Percentiles rank a stretch among this genome's conserved stretches.
These are phyloP conservation scores for Circinella minor DNA, from an alignment of 371 early-diverging fungal genomes.

Conservation along the genomic window DNA sequence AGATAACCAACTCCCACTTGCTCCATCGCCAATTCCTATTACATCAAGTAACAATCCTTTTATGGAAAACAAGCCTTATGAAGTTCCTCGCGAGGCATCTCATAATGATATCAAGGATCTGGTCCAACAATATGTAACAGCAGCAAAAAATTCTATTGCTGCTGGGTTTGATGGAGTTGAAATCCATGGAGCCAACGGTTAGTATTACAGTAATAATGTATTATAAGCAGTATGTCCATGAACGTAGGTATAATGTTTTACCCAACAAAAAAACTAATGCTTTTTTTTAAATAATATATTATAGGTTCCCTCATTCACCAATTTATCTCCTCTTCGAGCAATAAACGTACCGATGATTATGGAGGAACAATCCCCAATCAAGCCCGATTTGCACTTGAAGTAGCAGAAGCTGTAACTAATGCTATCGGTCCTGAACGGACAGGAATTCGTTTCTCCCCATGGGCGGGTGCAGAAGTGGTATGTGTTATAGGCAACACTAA, in stretches of 20 bases:
- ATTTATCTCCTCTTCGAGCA: slow-evolving; percentile 25
- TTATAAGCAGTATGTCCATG: no score
- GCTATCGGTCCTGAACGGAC: slow-evolving; percentile 20
- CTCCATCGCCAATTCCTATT: slow-evolving; percentile 27
- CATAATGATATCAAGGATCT: slow-evolving; percentile 44
- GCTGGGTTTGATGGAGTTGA: slow-evolving; percentile 74
- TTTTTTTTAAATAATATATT: no score
- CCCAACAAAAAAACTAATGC: no score
- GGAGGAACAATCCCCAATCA: slow-evolving; percentile 60
- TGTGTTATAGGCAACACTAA: no score
- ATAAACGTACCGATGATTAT: slow-evolving; percentile 64
- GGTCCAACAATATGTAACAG: slow-evolving; percentile 41
- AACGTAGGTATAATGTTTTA: no score
- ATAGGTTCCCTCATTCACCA: no score
- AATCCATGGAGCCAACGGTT: slow-evolving; percentile 72
- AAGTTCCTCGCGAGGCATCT: slow-evolving; percentile 26
- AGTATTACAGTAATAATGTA: no score
- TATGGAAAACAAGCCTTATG: slow-evolving; percentile 33
- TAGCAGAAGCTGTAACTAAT: slow-evolving; percentile 35
- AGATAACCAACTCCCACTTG: slow-evolving; percentile 12
- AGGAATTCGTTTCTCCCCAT: slow-evolving; percentile 27
- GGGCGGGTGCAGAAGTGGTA: slow-evolving; percentile 9
- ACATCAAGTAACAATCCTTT: background rate
- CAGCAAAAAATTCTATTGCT: slow-evolving; percentile 43
- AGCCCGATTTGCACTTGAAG: slow-evolving; percentile 47